A percentile compares a stretch with the other conserved stretches of the same genome.
Conservation (phyloP, 73 alveolate species). For the Tetrahymena elliotti region DNA sequence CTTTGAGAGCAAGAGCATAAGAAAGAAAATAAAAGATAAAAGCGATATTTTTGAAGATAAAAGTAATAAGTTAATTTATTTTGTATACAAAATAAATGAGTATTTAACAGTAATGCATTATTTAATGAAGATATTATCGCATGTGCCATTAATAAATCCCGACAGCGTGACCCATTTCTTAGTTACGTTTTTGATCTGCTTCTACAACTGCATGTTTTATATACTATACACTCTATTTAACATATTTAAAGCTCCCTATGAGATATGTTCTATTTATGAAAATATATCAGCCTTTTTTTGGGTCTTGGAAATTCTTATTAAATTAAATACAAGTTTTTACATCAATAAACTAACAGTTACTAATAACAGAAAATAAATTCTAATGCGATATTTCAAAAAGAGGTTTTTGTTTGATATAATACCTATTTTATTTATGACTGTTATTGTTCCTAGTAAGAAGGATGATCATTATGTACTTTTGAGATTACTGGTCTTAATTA, state of each 20-base stretch:
- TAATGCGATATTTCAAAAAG: not conserved
- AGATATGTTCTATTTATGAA: not conserved
- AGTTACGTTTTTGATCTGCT: not conserved
- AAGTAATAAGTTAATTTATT: not conserved
- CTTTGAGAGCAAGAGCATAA: not conserved
- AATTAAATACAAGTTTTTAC: not conserved
- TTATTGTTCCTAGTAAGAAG: not conserved
- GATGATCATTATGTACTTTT: not conserved
- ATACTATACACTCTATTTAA: not conserved
- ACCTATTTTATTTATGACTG: not conserved
- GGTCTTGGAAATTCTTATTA: not conserved
- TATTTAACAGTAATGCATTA: not conserved
- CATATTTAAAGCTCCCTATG: not conserved
- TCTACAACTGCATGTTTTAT: not conserved
- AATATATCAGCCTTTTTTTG: not conserved
- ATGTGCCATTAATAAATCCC: not conserved
- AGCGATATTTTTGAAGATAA: not conserved
- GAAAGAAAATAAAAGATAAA: not conserved
- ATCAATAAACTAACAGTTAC: not conserved
- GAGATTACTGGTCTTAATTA: not conserved
- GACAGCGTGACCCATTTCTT: not conserved
- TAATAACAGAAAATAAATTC: not conserved
- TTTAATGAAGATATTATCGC: not conserved
- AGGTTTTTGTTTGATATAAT: not conserved
- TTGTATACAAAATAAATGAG: not conserved